Percentiles rank a stretch among this genome's conserved stretches.
phyloP scores from a whole-genome alignment of 2,329 filamentous ascomycete species.

The Lachnellula subtilissima region DNA sequence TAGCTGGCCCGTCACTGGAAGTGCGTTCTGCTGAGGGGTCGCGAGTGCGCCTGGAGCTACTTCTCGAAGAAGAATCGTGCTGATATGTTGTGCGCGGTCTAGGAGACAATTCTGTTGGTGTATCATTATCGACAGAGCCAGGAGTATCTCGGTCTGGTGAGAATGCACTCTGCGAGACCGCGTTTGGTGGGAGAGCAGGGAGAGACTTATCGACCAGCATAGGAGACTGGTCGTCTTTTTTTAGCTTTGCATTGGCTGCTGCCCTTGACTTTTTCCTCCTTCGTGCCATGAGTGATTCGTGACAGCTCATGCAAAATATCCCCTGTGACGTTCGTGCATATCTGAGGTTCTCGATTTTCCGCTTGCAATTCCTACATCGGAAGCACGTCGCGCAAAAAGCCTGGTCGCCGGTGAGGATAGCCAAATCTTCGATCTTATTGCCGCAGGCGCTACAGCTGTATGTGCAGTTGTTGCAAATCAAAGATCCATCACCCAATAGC shows the following conservation, averaged over 20 bases:
- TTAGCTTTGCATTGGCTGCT: conserved; percentile 53
- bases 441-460: conserved; percentile 96
- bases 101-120: conserved; percentile 65
- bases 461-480: conserved; percentile 99
- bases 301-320: conserved; percentile 99
- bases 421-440: conserved; percentile 97
- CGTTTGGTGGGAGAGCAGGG: conserved; percentile 80
- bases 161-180: conserved; percentile 58
- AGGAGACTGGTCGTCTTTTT: conserved; percentile 59
- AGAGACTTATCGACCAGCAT: conserved; percentile 86
- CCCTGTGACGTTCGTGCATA: conserved; percentile 97
- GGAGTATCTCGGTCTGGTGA: conserved; percentile 51
- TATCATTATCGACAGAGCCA: conserved; percentile 58
- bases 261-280: conserved; percentile 81
- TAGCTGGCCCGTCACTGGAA: conserved; percentile 38
- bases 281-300: conserved; percentile 92
- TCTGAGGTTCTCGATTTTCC: conserved; percentile 95
- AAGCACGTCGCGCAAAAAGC: conserved; percentile 98
- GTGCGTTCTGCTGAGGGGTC: conserved; percentile 50
- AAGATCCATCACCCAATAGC: conserved; percentile 90
- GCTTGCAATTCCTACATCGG: conserved; percentile 95
- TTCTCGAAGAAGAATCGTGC: conserved; percentile 52
- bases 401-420: conserved; percentile 95
- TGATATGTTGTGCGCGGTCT: conserved; percentile 50
- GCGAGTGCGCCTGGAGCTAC: conserved; percentile 42